Conservation (phyloP, 306 rosid genomes). For the Sicyos baderoa region DNA sequence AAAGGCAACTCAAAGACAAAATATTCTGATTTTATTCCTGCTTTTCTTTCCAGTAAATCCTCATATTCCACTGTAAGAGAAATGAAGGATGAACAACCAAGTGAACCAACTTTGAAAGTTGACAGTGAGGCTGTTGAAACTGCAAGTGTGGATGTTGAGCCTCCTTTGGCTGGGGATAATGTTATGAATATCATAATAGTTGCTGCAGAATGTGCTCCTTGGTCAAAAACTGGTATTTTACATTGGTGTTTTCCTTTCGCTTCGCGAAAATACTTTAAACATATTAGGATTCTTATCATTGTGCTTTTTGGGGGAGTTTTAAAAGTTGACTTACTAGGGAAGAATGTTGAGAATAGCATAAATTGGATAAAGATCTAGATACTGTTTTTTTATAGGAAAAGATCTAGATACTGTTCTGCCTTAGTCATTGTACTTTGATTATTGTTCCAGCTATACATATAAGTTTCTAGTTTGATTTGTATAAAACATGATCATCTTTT, state of each 20-base stretch:
- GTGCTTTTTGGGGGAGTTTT: neutral
- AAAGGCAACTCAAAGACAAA: neutral
- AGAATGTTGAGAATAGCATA: neutral
- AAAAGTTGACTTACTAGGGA: neutral
- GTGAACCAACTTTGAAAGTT: constrained; percentile 18
- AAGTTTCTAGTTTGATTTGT: constrained; percentile 3
- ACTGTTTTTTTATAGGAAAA: neutral
- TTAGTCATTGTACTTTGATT: neutral
- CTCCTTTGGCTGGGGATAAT: constrained; percentile 81
- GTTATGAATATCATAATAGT: constrained; percentile 82
- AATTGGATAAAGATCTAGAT: neutral
- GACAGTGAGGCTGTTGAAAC: constrained; percentile 22
- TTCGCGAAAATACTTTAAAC: neutral
- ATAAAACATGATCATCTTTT: neutral
- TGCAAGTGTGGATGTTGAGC: constrained; percentile 29
- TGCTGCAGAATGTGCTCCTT: constrained; percentile 92
- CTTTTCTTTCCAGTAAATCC: constrained; percentile 14
- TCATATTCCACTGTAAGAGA: neutral
- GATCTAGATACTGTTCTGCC: neutral
- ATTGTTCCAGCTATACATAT: neutral
- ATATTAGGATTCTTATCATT: neutral
- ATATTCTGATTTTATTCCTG: constrained; percentile 1
- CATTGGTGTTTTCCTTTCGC: neutral
- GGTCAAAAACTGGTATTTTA: constrained; percentile 74
- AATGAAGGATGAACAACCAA: neutral